These are phyloP conservation scores for Pistacia atlantica DNA, from an alignment of 345 rosid genomes.

Conservation along the genomic window DNA sequence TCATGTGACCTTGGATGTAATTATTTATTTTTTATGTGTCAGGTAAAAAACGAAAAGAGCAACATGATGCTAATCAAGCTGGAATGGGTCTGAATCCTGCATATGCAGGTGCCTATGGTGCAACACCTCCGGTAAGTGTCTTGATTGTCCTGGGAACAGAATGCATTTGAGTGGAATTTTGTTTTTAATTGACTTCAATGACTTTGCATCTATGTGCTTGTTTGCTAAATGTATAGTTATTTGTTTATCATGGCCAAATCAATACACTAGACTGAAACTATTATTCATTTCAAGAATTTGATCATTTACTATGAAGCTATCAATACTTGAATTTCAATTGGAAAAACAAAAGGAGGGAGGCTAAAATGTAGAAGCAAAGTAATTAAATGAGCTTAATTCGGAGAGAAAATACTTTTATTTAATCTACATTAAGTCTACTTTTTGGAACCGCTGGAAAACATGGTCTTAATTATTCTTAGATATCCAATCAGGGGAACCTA, in stretches of 20 bases:
- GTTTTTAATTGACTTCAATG: background rate
- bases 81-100: constrained; percentile 61
- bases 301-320: background rate
- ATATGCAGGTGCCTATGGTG: constrained; percentile 72
- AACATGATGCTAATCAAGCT: constrained; percentile 69
- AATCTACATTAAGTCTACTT: background rate
- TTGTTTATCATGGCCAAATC: background rate
- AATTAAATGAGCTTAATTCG: too few relatives aligned
- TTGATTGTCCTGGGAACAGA: background rate
- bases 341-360: background rate
- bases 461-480: background rate
- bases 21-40: constrained; percentile 23
- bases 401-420: too few relatives aligned
- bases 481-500: background rate
- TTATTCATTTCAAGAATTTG: background rate
- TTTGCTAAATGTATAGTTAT: background rate
- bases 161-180: constrained; percentile 8
- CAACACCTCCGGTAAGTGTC: constrained; percentile 81
- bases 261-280: background rate
- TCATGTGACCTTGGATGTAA: too few relatives aligned
- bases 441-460: background rate
- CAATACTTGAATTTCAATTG: background rate
- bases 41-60: constrained; percentile 91
- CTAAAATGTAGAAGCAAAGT: background rate
- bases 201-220: background rate